These are phyloP conservation scores for Fomitopsis serialis DNA, from an alignment of 768 basidiomycete species.

Conservation along the genomic window DNA sequence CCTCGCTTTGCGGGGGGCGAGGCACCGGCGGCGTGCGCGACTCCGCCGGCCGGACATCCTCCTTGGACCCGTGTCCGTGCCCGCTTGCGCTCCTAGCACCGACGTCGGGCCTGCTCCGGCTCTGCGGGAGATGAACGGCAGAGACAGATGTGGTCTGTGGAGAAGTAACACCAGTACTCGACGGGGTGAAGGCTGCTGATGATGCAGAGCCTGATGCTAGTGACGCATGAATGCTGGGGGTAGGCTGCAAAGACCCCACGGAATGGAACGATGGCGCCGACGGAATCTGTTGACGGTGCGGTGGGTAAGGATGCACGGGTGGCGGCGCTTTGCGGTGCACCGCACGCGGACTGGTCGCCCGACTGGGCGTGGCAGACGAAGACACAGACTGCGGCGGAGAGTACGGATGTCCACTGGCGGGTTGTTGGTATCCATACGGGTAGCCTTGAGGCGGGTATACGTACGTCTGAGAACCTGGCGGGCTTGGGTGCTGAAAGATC, in stretches of 20 bases:
- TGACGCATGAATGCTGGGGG: neutral
- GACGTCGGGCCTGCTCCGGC: neutral
- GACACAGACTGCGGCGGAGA: neutral
- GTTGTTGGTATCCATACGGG: neutral
- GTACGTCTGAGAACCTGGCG: neutral
- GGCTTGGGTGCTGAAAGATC: neutral
- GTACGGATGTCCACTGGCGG: neutral
- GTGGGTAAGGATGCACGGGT: neutral
- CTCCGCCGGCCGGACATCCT: neutral
- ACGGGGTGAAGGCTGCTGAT: neutral
- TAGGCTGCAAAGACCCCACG: too few relatives aligned
- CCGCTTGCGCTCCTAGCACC: neutral
- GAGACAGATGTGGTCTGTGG: neutral
- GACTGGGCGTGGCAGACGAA: neutral
- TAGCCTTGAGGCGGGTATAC: neutral
- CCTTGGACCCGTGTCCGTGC: neutral
- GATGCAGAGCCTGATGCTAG: neutral
- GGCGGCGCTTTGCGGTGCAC: constrained; percentile 2
- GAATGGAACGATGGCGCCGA: too few relatives aligned
- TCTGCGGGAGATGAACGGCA: neutral
- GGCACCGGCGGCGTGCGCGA: too few relatives aligned
- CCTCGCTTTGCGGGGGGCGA: neutral
- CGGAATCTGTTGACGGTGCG: too few relatives aligned
- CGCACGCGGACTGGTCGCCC: neutral
- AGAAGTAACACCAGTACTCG: neutral